A percentile compares a stretch with the other conserved stretches of the same genome.
phyloP scores from a whole-genome alignment of 495 filamentous ascomycete species.

The Pseudevernia furfuracea region DNA sequence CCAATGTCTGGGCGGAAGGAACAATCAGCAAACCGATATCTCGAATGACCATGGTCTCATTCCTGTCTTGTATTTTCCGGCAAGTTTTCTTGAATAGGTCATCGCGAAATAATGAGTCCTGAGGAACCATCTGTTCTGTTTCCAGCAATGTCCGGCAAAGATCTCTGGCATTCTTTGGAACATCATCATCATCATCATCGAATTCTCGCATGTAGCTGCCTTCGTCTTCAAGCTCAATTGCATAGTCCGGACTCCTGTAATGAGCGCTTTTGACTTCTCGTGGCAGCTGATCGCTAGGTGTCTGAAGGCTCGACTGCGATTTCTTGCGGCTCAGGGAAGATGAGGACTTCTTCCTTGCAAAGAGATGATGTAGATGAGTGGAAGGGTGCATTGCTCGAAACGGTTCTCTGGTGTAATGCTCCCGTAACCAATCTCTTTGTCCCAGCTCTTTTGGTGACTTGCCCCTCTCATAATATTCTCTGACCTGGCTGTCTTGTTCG shows the following conservation, averaged over 20 bases:
- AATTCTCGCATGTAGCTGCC: background rate
- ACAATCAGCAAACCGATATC: conserved; percentile 35
- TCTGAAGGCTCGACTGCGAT: background rate
- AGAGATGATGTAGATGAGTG: background rate
- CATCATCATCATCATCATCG: too few species aligned
- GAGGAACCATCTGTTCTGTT: conserved; percentile 5
- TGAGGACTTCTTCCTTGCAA: background rate
- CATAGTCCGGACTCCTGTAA: background rate
- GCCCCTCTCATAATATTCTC: background rate
- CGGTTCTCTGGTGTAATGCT: too few species aligned
- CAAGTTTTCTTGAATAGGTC: background rate
- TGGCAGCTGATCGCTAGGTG: background rate
- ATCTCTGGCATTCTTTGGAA: background rate
- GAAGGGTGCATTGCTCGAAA: too few species aligned
- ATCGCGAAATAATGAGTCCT: conserved; percentile 2
- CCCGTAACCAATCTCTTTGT: conserved; percentile 7
- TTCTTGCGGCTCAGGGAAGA: background rate
- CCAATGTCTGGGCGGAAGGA: conserved; percentile 33
- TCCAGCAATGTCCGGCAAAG: conserved; percentile 23
- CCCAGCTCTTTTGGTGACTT: background rate
- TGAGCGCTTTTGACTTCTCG: conserved; percentile 30
- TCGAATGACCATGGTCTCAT: conserved; percentile 31
- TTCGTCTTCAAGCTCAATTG: background rate
- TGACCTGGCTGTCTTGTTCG: conserved; percentile 8
- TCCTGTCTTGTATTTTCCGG: background rate